These are phyloP conservation scores for Mesembryanthemum crystallinum DNA, from an alignment of 148 eudicot species.

Conservation along the genomic window DNA sequence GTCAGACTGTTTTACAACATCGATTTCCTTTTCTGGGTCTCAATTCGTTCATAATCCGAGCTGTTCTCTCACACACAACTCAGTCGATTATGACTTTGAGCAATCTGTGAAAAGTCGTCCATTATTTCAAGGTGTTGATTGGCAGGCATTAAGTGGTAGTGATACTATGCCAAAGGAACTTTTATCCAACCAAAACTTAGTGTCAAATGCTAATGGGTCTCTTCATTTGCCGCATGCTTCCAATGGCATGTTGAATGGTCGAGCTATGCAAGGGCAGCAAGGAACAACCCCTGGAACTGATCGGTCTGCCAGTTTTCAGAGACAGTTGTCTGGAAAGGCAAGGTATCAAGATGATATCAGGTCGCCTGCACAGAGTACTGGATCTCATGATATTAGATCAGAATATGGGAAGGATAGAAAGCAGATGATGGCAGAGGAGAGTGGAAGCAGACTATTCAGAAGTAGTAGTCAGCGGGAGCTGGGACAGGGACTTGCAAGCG, in stretches of 20 bases:
- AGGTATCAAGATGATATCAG: slow-evolving; percentile 40
- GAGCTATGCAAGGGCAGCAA: slow-evolving; percentile 41
- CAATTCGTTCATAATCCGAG: slow-evolving; percentile 81
- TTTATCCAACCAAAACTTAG: slow-evolving; percentile 33
- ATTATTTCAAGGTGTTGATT: slow-evolving; percentile 76
- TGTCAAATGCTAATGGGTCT: slow-evolving; percentile 50
- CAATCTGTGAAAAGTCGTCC: slow-evolving; percentile 90
- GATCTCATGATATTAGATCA: slow-evolving; percentile 60
- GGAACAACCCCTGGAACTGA: slow-evolving; percentile 41
- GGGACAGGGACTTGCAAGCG: slow-evolving; percentile 38
- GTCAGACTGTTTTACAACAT: slow-evolving; percentile 82
- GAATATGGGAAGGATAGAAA: slow-evolving; percentile 55
- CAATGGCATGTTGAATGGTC: slow-evolving; percentile 48
- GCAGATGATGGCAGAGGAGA: slow-evolving; percentile 43
- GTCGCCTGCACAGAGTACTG: slow-evolving; percentile 60
- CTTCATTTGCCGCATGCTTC: slow-evolving; percentile 50
- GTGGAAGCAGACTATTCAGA: slow-evolving; percentile 44
- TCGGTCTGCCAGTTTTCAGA: slow-evolving; percentile 58
- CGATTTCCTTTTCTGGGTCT: slow-evolving; percentile 93
- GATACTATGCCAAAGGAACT: slow-evolving; percentile 57
- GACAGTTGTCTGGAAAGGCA: slow-evolving; percentile 48
- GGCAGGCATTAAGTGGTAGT: slow-evolving; percentile 61
- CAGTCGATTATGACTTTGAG: slow-evolving; percentile 66
- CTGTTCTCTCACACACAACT: slow-evolving; percentile 71
- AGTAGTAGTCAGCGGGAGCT: slow-evolving; percentile 43